Percentiles rank a stretch among this genome's conserved stretches.
Conservation (phyloP, 192 early-diverging fungal genomes). For the Geosiphon pyriformis region DNA sequence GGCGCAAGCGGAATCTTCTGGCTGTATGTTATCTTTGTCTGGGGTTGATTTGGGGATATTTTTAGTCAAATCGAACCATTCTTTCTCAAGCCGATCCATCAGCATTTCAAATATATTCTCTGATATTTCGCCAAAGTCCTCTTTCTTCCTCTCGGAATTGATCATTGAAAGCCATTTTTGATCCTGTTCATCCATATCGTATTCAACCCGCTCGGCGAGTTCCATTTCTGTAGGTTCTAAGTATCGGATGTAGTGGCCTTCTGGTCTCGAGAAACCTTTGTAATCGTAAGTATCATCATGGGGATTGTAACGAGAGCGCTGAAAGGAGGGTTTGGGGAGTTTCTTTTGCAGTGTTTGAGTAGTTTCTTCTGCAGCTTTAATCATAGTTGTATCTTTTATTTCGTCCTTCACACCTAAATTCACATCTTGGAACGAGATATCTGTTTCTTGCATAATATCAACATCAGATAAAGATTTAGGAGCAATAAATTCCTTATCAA, state of each 20-base stretch:
- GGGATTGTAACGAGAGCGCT: no score
- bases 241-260: conserved; percentile 69
- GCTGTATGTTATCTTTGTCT: conserved; percentile 50
- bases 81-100: conserved; percentile 91
- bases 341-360: conserved; percentile 24
- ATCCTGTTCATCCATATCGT: conserved; percentile 98
- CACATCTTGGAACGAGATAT: neutral
- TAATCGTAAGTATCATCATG: conserved; percentile 25
- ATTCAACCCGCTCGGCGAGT: conserved; percentile 70
- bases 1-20: conserved; percentile 84
- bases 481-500: neutral
- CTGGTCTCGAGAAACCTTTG: conserved; percentile 52
- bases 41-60: conserved; percentile 65
- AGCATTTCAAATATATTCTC: conserved; percentile 74
- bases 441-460: neutral
- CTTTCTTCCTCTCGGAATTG: conserved; percentile 58
- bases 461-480: neutral
- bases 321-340: conserved; percentile 44
- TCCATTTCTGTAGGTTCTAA: conserved; percentile 57
- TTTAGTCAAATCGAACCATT: conserved; percentile 94
- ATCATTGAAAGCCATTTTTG: conserved; percentile 65
- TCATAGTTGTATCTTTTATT: conserved; percentile 3
- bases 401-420: neutral
- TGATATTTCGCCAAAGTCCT: conserved; percentile 46
- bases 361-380: neutral